phyloP scores from a whole-genome alignment of 2,329 filamentous ascomycete genomes.

The Shiraia bambusicola region DNA sequence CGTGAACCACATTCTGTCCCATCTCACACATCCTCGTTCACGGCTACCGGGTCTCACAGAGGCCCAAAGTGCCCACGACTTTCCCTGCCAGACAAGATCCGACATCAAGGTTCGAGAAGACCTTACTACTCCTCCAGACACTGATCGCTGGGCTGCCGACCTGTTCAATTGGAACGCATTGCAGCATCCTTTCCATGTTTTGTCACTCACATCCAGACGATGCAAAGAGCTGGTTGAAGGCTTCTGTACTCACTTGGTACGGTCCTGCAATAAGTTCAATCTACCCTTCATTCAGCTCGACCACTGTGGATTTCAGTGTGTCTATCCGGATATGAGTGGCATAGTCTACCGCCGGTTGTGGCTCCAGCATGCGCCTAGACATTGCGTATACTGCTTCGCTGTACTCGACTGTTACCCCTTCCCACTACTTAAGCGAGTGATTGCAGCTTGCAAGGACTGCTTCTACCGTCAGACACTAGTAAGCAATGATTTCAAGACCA shows the following conservation, averaged over 20 bases:
- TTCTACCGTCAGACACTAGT: slow-evolving; percentile 35
- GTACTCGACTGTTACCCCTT: slow-evolving; percentile 31
- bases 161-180: slow-evolving; percentile 27
- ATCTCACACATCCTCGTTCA: slow-evolving; percentile 31
- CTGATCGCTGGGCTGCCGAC: slow-evolving; percentile 28
- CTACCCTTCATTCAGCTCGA: slow-evolving; percentile 30
- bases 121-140: slow-evolving; percentile 24
- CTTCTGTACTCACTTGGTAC: slow-evolving; percentile 31
- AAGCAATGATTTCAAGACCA: neutral
- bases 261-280: slow-evolving; percentile 32
- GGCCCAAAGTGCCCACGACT: slow-evolving; percentile 25
- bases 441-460: slow-evolving; percentile 29
- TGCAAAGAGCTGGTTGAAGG: slow-evolving; percentile 25
- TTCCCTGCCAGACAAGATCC: slow-evolving; percentile 15
- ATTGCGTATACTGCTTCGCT: slow-evolving; percentile 30
- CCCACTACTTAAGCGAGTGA: slow-evolving; percentile 13
- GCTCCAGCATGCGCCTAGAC: slow-evolving; percentile 32
- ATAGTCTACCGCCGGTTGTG: slow-evolving; percentile 36
- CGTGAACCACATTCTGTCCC: slow-evolving; percentile 29
- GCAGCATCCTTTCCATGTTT: slow-evolving; percentile 31
- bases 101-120: slow-evolving; percentile 25
- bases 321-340: slow-evolving; percentile 27
- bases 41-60: slow-evolving; percentile 34
- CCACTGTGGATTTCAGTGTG: slow-evolving; percentile 16
- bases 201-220: slow-evolving; percentile 27